A percentile compares a stretch with the other conserved stretches of the same genome.
Conservation (phyloP, 345 rosid species). For the Populus deltoides region DNA sequence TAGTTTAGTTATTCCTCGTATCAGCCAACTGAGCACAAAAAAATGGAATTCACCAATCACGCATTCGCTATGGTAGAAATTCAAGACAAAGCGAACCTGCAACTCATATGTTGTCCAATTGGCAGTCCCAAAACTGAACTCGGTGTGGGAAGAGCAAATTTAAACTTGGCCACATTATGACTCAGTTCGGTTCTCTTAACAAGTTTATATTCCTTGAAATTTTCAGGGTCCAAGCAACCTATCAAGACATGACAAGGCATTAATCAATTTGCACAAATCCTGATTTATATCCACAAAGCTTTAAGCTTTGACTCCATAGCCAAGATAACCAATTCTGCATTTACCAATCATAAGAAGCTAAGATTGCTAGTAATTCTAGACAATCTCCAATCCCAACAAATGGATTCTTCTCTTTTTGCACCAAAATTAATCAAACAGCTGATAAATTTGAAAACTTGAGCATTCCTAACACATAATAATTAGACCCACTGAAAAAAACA, state of each 20-base stretch:
- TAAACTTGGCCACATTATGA: constrained; percentile 50
- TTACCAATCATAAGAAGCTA: not conserved
- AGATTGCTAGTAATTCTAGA: not conserved
- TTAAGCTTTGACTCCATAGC: not conserved
- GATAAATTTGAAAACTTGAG: not conserved
- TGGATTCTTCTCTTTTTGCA: not conserved
- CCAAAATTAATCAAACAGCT: not conserved
- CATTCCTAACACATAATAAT: not conserved
- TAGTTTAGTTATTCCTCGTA: not conserved
- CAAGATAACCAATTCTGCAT: not conserved
- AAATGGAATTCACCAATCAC: not conserved
- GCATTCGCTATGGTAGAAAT: not conserved
- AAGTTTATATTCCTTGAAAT: constrained; percentile 48
- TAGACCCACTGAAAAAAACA: not conserved
- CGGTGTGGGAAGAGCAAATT: constrained; percentile 48
- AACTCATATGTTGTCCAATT: constrained; percentile 53
- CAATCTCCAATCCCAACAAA: not conserved
- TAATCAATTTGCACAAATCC: constrained; percentile 1
- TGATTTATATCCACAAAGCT: not conserved
- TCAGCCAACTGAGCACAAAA: not conserved
- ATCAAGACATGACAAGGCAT: not conserved
- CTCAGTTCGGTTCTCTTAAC: constrained; percentile 40
- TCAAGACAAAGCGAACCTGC: constrained; percentile 36
- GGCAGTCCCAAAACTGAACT: constrained; percentile 50
- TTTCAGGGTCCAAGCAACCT: constrained; percentile 50